Percentiles rank a stretch among this genome's conserved stretches.
phyloP scores from a whole-genome alignment of 1,284 basidiomycete species.

The Ustilago crameri region DNA sequence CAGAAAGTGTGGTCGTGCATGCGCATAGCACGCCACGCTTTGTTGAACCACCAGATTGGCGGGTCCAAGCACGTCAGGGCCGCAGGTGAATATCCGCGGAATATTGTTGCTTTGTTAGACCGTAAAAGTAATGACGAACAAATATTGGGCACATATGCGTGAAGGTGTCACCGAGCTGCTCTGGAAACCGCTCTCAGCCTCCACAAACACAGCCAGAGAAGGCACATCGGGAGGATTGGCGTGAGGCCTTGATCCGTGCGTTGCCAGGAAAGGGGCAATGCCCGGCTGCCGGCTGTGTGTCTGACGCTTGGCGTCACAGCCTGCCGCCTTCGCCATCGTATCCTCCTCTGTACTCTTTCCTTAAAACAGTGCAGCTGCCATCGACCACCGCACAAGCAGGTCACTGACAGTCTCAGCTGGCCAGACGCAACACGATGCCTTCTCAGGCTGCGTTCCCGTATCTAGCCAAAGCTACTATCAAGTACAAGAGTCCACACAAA shows the following conservation, averaged over 20 bases:
- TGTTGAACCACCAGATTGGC: too few relatives aligned
- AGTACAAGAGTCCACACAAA: conserved; percentile 63
- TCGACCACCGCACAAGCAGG: conserved; percentile 6
- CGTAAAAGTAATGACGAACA: too few relatives aligned
- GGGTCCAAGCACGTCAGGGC: conserved; percentile 6
- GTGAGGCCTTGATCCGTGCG: conserved; percentile 14
- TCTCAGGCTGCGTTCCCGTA: conserved; percentile 32
- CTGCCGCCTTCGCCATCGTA: too few relatives aligned
- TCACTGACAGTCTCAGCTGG: conserved; percentile 8
- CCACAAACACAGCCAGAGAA: conserved; percentile 1
- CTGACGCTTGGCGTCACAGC: not conserved
- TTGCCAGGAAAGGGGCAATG: conserved; percentile 1
- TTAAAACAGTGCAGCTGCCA: not conserved
- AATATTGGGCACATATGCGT: not conserved
- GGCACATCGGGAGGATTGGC: conserved; percentile 4
- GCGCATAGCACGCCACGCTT: too few relatives aligned
- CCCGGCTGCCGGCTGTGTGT: conserved; percentile 1
- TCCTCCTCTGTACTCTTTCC: too few relatives aligned
- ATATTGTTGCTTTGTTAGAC: not conserved
- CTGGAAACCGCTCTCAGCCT: conserved; percentile 1
- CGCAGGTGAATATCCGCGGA: too few relatives aligned
- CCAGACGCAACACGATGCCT: conserved; percentile 20
- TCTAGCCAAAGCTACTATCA: conserved; percentile 57
- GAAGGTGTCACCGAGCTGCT: conserved; percentile 1
- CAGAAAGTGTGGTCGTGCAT: too few relatives aligned